Evolutionary conservation across 2,329 filamentous ascomycete species (phyloP).

Genomic region (Colletotrichum orchidophilum): DNA sequence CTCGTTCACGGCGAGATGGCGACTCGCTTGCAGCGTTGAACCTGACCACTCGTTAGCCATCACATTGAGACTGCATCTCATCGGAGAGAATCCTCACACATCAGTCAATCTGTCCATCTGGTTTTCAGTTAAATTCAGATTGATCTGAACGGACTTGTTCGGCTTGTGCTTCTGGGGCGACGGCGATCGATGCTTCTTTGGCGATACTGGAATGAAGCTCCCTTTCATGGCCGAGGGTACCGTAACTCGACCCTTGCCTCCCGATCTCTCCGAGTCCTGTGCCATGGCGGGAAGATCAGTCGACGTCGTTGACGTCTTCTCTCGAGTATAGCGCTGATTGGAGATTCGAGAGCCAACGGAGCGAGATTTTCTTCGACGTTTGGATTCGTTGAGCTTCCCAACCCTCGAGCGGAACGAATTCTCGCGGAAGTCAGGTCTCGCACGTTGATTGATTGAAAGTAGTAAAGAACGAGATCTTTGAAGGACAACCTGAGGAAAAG

Average conservation of each 20-base stretch:
- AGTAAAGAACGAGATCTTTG: background rate
- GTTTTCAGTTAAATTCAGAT: slow-evolving; percentile 58
- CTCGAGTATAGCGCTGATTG: background rate
- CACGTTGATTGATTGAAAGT: background rate
- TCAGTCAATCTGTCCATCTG: slow-evolving; percentile 59
- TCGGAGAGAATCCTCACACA: slow-evolving; percentile 45
- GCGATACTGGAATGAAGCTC: slow-evolving; percentile 49
- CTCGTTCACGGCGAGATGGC: slow-evolving; percentile 38
- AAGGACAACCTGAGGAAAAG: slow-evolving; percentile 17
- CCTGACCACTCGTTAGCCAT: slow-evolving; percentile 37
- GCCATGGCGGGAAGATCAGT: slow-evolving; percentile 18
- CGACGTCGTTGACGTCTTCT: slow-evolving; percentile 1
- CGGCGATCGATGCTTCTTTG: slow-evolving; percentile 44
- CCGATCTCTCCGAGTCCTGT: slow-evolving; percentile 15
- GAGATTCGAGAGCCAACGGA: background rate
- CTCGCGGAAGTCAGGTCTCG: background rate
- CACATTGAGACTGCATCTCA: background rate
- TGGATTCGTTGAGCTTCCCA: background rate
- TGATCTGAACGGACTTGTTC: slow-evolving; percentile 54
- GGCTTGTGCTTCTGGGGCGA: slow-evolving; percentile 46
- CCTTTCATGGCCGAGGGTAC: slow-evolving; percentile 43
- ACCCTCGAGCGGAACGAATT: slow-evolving; percentile 21
- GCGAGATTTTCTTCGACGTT: background rate
- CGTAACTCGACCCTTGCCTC: slow-evolving; percentile 9
- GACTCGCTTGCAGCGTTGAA: slow-evolving; percentile 45